Conservation (phyloP, 768 basidiomycete species). For the Wakefieldia striispora region DNA sequence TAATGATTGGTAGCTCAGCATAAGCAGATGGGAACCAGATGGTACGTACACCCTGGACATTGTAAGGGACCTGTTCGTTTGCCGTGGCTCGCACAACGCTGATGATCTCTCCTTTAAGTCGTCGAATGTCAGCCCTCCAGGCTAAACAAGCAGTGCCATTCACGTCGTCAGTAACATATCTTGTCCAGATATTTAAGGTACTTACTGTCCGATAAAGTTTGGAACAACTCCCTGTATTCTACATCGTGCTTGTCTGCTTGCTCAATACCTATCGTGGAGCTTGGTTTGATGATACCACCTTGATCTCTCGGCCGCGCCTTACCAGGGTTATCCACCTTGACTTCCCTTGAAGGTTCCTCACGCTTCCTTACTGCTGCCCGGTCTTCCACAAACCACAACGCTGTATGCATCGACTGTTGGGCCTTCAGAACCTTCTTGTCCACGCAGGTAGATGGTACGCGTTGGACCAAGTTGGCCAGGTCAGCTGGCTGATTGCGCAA, state of each 20-base stretch:
- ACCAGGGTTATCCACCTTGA: slow-evolving; percentile 43
- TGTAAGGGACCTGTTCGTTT: slow-evolving; percentile 69
- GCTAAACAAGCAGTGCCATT: slow-evolving; percentile 34
- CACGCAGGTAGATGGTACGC: no score
- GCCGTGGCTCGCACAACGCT: slow-evolving; percentile 68
- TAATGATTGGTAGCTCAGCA: background rate
- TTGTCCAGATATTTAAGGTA: no score
- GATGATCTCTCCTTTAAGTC: slow-evolving; percentile 60
- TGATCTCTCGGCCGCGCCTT: slow-evolving; percentile 17
- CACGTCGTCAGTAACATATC: no score
- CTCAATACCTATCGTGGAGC: slow-evolving; percentile 31
- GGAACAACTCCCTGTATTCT: slow-evolving; percentile 53
- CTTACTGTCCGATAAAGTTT: slow-evolving; percentile 48
- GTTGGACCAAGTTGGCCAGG: no score
- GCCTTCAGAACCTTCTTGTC: no score
- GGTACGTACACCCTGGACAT: slow-evolving; percentile 65
- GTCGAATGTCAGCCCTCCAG: slow-evolving; percentile 59
- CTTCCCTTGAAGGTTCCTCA: no score
- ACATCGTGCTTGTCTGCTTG: slow-evolving; percentile 48
- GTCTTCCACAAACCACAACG: no score
- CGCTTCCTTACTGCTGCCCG: no score
- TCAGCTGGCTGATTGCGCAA: no score
- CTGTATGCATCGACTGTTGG: no score
- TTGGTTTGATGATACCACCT: background rate
- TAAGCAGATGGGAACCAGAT: background rate